Percentiles rank a stretch among this genome's conserved stretches.
These are phyloP conservation scores for Torulaspora gathmanii DNA, from an alignment of 805 yeast genomes.

Conservation along the genomic window DNA sequence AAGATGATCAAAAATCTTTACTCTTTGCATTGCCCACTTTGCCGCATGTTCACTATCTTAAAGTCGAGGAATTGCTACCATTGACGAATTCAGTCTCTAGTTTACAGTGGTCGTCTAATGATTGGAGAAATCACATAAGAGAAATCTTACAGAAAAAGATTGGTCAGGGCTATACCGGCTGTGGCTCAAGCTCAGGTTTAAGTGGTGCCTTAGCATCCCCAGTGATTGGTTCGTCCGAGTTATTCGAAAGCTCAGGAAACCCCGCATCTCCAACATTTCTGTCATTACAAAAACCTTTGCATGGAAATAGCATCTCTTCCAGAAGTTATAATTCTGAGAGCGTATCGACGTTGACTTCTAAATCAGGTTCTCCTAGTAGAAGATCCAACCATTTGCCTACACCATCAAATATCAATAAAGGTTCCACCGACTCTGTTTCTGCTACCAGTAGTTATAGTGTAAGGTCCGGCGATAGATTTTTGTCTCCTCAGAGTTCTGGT, in stretches of 20 bases:
- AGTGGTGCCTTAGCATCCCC: slow-evolving; percentile 56
- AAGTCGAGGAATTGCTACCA: slow-evolving; percentile 52
- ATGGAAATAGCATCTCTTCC: slow-evolving; percentile 5
- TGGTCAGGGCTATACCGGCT: slow-evolving; percentile 63
- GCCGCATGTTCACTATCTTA: slow-evolving; percentile 61
- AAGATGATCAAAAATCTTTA: slow-evolving; percentile 50
- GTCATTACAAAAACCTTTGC: slow-evolving; percentile 11
- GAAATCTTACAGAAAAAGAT: slow-evolving; percentile 51
- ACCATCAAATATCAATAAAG: neutral
- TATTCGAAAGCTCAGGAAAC: slow-evolving; percentile 28
- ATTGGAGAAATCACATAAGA: slow-evolving; percentile 57
- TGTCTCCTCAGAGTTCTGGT: slow-evolving; percentile 1
- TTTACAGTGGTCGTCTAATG: slow-evolving; percentile 51
- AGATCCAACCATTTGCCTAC: neutral
- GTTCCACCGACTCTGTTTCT: slow-evolving; percentile 1
- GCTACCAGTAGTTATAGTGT: slow-evolving; percentile 3
- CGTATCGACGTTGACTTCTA: slow-evolving; percentile 5
- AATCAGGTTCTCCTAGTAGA: slow-evolving; percentile 7
- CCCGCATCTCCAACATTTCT: slow-evolving; percentile 16
- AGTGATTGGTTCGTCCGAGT: slow-evolving; percentile 37
- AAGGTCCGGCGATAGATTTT: neutral
- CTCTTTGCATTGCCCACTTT: slow-evolving; percentile 70
- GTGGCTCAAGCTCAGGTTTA: slow-evolving; percentile 64
- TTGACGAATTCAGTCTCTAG: slow-evolving; percentile 37
- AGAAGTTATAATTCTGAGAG: slow-evolving; percentile 5